Conservation (phyloP, 2,329 filamentous ascomycete genomes). For the Xylariaceae sp. region DNA sequence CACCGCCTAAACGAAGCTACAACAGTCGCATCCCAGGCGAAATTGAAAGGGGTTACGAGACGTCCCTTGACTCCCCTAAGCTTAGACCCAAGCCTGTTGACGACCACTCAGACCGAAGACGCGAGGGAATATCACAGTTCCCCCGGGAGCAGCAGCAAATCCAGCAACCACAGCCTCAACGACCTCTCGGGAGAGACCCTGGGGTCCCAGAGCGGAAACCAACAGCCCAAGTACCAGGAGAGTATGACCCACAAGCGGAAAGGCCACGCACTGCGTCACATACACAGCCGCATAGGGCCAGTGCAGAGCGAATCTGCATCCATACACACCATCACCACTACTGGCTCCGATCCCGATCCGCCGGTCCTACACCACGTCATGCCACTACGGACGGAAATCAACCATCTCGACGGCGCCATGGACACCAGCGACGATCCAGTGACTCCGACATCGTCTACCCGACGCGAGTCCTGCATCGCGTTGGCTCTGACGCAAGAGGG, state of each 20-base stretch:
- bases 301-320: constrained; percentile 45
- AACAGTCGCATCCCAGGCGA: constrained; percentile 45
- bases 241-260: constrained; percentile 8
- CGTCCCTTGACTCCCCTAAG: constrained; percentile 32
- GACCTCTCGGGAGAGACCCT: constrained; percentile 7
- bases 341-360: constrained; percentile 49
- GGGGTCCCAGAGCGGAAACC: constrained; percentile 12
- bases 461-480: constrained; percentile 12
- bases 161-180: constrained; percentile 11
- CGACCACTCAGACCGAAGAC: constrained; percentile 15
- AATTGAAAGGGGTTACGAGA: constrained; percentile 35
- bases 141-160: constrained; percentile 11
- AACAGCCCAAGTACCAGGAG: constrained; percentile 7
- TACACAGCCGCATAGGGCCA: constrained; percentile 9
- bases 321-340: constrained; percentile 67
- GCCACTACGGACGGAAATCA: not conserved
- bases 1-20: constrained; percentile 33
- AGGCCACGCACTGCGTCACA: constrained; percentile 3
- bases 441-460: constrained; percentile 9
- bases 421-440: constrained; percentile 8
- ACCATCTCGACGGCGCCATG: constrained; percentile 3
- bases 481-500: constrained; percentile 7
- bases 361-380: constrained; percentile 12
- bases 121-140: constrained; percentile 10
- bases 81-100: constrained; percentile 32